A percentile compares a stretch with the other conserved stretches of the same genome.
Evolutionary conservation across 2,329 filamentous ascomycete species (phyloP).

Genomic region (Ciborinia camelliae): DNA sequence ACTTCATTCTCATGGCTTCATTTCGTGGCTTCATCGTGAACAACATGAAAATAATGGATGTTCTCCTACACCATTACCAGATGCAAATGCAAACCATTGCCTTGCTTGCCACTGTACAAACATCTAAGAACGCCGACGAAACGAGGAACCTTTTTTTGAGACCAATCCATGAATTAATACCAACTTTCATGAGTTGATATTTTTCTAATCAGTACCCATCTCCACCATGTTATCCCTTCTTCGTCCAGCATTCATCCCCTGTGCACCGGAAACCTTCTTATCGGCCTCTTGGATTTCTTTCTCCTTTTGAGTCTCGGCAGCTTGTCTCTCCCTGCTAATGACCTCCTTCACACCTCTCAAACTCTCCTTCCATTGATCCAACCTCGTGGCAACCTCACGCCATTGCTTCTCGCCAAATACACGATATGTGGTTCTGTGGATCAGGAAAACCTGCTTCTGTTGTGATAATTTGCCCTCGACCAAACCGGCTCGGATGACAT

Average conservation of each 20-base stretch:
- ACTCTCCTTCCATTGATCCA: conserved; percentile 88
- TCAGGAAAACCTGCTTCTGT: conserved; percentile 86
- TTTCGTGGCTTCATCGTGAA: conserved; percentile 10
- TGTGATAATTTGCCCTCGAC: conserved; percentile 97
- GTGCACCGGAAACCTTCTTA: conserved; percentile 49
- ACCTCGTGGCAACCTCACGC: conserved; percentile 83
- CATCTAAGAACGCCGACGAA: conserved; percentile 32
- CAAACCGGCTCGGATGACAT: conserved; percentile 91
- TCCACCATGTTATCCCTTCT: conserved; percentile 41
- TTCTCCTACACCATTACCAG: conserved; percentile 35
- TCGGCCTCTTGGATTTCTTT: conserved; percentile 70
- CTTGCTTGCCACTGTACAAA: conserved; percentile 31
- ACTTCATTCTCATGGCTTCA: conserved; percentile 4
- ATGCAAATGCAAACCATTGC: conserved; percentile 31
- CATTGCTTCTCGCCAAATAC: conserved; percentile 98
- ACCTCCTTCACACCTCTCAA: conserved; percentile 75
- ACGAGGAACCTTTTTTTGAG: conserved; percentile 24
- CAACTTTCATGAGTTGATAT: conserved; percentile 9
- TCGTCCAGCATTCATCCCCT: conserved; percentile 43
- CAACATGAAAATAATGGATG: conserved; percentile 21
- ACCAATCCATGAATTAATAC: conserved; percentile 15
- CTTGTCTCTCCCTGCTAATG: conserved; percentile 75
- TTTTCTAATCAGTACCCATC: conserved; percentile 37
- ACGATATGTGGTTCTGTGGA: conserved; percentile 93
- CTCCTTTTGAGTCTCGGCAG: conserved; percentile 73